Evolutionary conservation across 202 grass and related monocot genomes (phyloP).

Genomic region (Brachypodium distachyon): DNA sequence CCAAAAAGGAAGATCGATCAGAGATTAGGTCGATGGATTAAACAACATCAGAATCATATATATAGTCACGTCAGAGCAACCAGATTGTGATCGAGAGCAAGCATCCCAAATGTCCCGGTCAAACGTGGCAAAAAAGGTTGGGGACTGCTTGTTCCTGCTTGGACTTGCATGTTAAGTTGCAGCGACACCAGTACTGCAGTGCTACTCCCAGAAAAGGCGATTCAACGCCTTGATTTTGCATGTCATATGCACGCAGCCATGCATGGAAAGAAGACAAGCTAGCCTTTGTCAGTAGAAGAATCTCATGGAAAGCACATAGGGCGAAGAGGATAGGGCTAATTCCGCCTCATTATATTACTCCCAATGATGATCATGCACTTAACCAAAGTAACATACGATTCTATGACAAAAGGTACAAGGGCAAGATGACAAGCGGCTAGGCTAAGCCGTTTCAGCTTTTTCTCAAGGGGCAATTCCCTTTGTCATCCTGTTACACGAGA

Average conservation of each 20-base stretch:
- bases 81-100: slow-evolving; percentile 39
- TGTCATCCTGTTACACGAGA: slow-evolving; percentile 27
- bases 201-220: background rate
- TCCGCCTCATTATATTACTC: slow-evolving; percentile 43
- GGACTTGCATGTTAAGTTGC: slow-evolving; percentile 18
- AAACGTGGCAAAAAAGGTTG: slow-evolving; percentile 48
- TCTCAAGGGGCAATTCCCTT: slow-evolving; percentile 35
- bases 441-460: slow-evolving; percentile 34
- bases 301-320: slow-evolving; percentile 64
- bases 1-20: slow-evolving; percentile 11
- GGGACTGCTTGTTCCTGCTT: slow-evolving; percentile 44
- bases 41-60: slow-evolving; percentile 9
- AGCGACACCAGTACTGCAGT: background rate
- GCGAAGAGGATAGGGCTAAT: slow-evolving; percentile 62
- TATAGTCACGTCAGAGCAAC: slow-evolving; percentile 41
- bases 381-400: slow-evolving; percentile 58
- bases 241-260: slow-evolving; percentile 14
- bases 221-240: slow-evolving; percentile 12
- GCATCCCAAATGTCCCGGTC: slow-evolving; percentile 36
- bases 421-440: slow-evolving; percentile 43
- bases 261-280: slow-evolving; percentile 28
- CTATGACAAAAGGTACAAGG: slow-evolving; percentile 24
- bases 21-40: slow-evolving; percentile 23
- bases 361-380: slow-evolving; percentile 42
- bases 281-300: slow-evolving; percentile 52